These are phyloP conservation scores for Globisporangium sylvaticum DNA, from an alignment of 352 stramenopile species.

Conservation along the genomic window DNA sequence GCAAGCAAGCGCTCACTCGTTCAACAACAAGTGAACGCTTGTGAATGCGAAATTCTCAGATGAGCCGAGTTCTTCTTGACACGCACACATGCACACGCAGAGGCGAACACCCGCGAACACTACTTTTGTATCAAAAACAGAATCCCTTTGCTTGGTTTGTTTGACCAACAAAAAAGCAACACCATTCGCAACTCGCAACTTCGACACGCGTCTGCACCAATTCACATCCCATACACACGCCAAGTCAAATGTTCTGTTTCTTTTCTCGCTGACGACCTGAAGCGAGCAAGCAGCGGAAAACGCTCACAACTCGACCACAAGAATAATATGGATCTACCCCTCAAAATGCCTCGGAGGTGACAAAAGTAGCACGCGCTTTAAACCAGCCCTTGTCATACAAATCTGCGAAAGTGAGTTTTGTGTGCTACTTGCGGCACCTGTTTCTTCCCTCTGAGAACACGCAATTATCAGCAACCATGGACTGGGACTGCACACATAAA, in stretches of 20 bases:
- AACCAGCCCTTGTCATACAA: rapidly evolving
- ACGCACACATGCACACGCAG: not conserved
- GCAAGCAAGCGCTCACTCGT: no score
- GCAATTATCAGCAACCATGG: not conserved
- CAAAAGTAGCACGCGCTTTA: not conserved
- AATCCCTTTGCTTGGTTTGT: not conserved
- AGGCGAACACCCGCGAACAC: conserved; percentile 1
- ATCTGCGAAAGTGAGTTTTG: not conserved
- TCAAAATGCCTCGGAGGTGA: not conserved
- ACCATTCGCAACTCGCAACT: not conserved
- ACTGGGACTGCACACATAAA: not conserved
- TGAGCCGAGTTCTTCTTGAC: not conserved
- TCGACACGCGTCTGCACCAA: not conserved
- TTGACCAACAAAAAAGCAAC: not conserved
- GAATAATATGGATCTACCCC: not conserved
- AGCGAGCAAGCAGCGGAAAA: not conserved
- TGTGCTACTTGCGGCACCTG: not conserved
- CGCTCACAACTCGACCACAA: not conserved
- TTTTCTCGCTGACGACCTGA: no score
- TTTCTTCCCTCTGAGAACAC: conserved; percentile 4
- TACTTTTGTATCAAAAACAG: conserved; percentile 1
- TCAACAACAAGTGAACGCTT: not conserved
- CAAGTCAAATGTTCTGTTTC: no score
- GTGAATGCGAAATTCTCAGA: not conserved
- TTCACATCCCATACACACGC: not conserved